A percentile compares a stretch with the other conserved stretches of the same genome.
Conservation (phyloP, 2,329 filamentous ascomycete genomes). For the Fusarium udum region DNA sequence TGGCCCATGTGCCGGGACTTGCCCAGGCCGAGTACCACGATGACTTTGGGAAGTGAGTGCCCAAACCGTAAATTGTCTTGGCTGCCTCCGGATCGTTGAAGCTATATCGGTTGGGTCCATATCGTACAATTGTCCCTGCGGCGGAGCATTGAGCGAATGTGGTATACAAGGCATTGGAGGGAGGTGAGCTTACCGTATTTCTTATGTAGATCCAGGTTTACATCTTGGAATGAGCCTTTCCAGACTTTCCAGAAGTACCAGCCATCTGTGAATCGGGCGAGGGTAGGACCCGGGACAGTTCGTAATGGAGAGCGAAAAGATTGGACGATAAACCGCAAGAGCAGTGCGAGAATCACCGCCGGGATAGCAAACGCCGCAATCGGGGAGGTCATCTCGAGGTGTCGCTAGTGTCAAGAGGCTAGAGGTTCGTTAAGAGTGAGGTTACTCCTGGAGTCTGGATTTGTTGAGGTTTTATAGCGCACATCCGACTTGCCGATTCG, state of each 20-base stretch:
- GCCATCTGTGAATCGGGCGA: not conserved
- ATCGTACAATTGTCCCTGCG: not conserved
- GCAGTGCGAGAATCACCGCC: not conserved
- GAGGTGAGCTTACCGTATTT: not conserved
- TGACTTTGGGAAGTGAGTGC: constrained; percentile 21
- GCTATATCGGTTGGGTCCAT: constrained; percentile 13
- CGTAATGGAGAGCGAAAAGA: not conserved
- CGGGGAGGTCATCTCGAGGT: not conserved
- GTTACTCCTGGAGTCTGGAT: not conserved
- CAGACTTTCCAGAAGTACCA: constrained; percentile 19
- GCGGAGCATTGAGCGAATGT: not conserved
- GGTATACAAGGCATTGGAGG: fast-evolving
- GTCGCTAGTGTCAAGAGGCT: not conserved
- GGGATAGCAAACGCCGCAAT: not conserved
- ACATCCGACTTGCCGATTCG: not conserved
- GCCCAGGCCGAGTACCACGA: constrained; percentile 13
- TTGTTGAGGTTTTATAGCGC: not conserved
- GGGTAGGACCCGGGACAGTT: not conserved
- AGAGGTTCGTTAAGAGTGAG: not conserved
- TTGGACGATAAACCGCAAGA: not conserved
- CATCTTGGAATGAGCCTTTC: constrained; percentile 7
- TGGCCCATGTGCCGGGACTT: not conserved
- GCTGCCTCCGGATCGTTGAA: constrained; percentile 12
- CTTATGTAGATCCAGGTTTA: constrained; percentile 1
- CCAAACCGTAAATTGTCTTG: constrained; percentile 22